Evolutionary conservation across 2,329 filamentous ascomycete species (phyloP).

Genomic region (Thelonectria olida): DNA sequence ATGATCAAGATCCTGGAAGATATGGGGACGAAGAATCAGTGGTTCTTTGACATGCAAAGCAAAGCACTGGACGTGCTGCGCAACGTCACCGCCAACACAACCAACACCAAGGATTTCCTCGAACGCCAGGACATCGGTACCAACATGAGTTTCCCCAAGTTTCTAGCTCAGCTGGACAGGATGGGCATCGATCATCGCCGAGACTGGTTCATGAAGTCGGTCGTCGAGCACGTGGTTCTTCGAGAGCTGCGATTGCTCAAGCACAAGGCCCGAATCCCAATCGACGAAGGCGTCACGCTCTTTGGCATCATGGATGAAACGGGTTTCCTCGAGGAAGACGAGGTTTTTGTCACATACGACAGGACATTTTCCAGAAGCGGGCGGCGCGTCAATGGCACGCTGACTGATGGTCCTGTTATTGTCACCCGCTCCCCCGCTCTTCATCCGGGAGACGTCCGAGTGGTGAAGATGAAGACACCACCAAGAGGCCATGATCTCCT

Average conservation of each 20-base stretch:
- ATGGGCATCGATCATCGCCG: slow-evolving; percentile 71
- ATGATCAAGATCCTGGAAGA: slow-evolving; percentile 90
- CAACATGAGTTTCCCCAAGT: slow-evolving; percentile 65
- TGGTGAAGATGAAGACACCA: slow-evolving; percentile 70
- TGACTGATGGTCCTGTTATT: slow-evolving; percentile 58
- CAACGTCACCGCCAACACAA: slow-evolving; percentile 63
- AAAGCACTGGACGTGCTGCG: slow-evolving; percentile 69
- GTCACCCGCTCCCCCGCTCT: slow-evolving; percentile 84
- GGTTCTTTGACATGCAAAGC: slow-evolving; percentile 73
- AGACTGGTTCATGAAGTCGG: slow-evolving; percentile 75
- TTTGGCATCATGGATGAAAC: slow-evolving; percentile 90
- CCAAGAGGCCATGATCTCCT: slow-evolving; percentile 67
- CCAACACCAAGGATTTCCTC: slow-evolving; percentile 74
- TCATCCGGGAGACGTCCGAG: slow-evolving; percentile 82
- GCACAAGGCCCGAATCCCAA: slow-evolving; percentile 78
- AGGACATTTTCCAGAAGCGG: slow-evolving; percentile 38
- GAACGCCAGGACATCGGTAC: slow-evolving; percentile 69
- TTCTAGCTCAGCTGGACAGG: slow-evolving; percentile 68
- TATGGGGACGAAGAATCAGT: slow-evolving; percentile 65
- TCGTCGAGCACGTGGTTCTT: slow-evolving; percentile 77
- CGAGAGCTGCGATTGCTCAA: slow-evolving; percentile 78
- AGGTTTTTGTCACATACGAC: slow-evolving; percentile 74
- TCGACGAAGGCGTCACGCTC: slow-evolving; percentile 76
- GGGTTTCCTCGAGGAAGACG: slow-evolving; percentile 68
- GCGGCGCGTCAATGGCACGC: slow-evolving; percentile 37